Evolutionary conservation across 1,284 basidiomycete species (phyloP).

Genomic region (Pseudozyma tsukubaensis): DNA sequence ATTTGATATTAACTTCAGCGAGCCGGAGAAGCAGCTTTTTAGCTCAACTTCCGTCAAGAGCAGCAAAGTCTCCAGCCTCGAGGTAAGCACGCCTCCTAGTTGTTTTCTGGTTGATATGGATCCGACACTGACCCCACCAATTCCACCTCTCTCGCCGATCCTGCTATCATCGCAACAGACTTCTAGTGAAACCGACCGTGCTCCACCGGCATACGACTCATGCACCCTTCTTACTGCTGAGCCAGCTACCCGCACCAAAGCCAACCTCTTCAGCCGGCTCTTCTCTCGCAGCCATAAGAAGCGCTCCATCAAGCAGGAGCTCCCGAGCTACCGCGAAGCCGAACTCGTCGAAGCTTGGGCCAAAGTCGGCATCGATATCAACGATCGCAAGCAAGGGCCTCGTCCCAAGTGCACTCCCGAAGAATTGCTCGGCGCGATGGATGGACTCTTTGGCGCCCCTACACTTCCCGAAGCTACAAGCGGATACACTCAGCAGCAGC

Average conservation of each 20-base stretch:
- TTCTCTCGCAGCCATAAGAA: constrained; percentile 28
- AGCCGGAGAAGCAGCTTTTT: constrained; percentile 9
- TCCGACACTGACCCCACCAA: not conserved
- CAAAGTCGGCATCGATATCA: constrained; percentile 42
- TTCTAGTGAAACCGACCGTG: constrained; percentile 10
- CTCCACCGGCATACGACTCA: constrained; percentile 26
- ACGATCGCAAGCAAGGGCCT: constrained; percentile 42
- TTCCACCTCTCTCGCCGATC: not conserved
- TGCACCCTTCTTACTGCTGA: not conserved
- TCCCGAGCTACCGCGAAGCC: constrained; percentile 41
- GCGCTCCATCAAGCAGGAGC: not conserved
- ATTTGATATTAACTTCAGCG: constrained; percentile 18
- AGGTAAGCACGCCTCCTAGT: constrained; percentile 5
- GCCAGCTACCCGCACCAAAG: constrained; percentile 8
- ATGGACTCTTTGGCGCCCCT: constrained; percentile 33
- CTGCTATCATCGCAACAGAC: constrained; percentile 8
- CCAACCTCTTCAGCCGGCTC: constrained; percentile 26
- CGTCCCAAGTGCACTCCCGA: constrained; percentile 43
- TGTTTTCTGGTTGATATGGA: too few species aligned
- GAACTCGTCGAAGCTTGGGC: constrained; percentile 39
- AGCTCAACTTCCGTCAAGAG: not conserved
- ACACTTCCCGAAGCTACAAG: constrained; percentile 1
- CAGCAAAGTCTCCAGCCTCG: constrained; percentile 8
- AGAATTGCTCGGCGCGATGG: constrained; percentile 29
- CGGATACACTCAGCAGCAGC: not conserved